Conservation (phyloP, 371 early-diverging fungal species). For the Mortierella sp. region DNA sequence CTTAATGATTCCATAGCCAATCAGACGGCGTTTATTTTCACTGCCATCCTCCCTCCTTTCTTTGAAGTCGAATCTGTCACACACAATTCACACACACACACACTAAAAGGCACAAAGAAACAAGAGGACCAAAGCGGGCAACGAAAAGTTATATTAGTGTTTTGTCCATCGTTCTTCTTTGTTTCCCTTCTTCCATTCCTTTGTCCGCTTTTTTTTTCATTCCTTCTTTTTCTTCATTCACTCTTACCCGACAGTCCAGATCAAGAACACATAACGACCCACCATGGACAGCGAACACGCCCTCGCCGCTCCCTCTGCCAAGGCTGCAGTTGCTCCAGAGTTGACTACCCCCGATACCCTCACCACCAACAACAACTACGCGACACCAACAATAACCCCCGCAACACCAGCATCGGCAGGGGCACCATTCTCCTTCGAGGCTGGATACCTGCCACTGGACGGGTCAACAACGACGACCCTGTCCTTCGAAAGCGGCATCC, state of each 20-base stretch:
- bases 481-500: constrained; percentile 23
- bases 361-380: background rate
- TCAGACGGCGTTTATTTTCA: too few species aligned
- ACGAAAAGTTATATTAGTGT: background rate
- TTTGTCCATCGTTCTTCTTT: constrained; percentile 10
- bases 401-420: background rate
- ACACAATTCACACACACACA: too few species aligned
- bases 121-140: background rate
- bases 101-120: background rate
- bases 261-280: background rate
- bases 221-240: background rate
- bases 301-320: background rate
- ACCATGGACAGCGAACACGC: background rate
- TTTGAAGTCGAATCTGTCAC: too few species aligned
- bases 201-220: background rate
- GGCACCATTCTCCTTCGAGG: background rate
- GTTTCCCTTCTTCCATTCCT: constrained; percentile 1
- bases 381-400: too few species aligned
- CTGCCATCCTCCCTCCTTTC: background rate
- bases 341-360: background rate
- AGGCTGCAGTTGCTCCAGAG: background rate
- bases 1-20: too few species aligned
- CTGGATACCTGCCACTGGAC: constrained; percentile 15
- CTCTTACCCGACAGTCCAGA: background rate
- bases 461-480: constrained; percentile 20